Conservation (phyloP, 2,329 filamentous ascomycete genomes). For the Sporothrix humicola region DNA sequence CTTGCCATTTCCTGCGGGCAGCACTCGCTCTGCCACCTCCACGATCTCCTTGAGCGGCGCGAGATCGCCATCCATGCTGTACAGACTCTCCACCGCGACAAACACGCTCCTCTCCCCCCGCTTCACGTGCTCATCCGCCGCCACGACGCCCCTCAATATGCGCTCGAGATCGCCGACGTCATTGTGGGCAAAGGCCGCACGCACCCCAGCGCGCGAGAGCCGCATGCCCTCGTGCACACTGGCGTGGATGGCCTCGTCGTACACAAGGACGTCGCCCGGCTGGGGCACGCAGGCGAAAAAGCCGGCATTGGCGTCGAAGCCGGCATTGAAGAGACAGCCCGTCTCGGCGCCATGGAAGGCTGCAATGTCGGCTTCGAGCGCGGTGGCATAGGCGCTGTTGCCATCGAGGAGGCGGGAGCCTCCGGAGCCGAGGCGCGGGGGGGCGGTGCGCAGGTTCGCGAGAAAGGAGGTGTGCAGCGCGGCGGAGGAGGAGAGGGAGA, state of each 20-base stretch:
- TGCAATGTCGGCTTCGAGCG: conserved; percentile 55
- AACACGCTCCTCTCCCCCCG: conserved; percentile 61
- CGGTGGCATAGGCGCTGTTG: conserved; percentile 48
- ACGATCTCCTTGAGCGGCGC: conserved; percentile 68
- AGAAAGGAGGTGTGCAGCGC: conserved; percentile 53
- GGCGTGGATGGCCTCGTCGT: conserved; percentile 78
- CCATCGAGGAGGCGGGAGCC: conserved; percentile 16
- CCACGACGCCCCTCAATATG: not conserved
- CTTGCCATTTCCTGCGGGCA: conserved; percentile 65
- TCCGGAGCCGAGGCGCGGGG: not conserved
- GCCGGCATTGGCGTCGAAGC: conserved; percentile 70
- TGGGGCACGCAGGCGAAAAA: conserved; percentile 67
- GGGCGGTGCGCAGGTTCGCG: not conserved
- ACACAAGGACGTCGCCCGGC: conserved; percentile 66
- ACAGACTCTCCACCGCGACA: conserved; percentile 72
- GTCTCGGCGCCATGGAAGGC: conserved; percentile 54
- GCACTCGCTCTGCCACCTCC: conserved; percentile 57
- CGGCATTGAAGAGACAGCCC: conserved; percentile 62
- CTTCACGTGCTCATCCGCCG: conserved; percentile 55
- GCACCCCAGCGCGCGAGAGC: conserved; percentile 59
- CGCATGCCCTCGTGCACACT: conserved; percentile 80
- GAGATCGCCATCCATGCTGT: conserved; percentile 84
- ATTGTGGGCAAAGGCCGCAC: conserved; percentile 53
- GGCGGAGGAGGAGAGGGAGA: conserved; percentile 65
- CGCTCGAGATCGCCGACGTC: conserved; percentile 7